Evolutionary conservation across 1,284 basidiomycete genomes (phyloP).

Genomic region (Leccinum brunneo-olivaceum): DNA sequence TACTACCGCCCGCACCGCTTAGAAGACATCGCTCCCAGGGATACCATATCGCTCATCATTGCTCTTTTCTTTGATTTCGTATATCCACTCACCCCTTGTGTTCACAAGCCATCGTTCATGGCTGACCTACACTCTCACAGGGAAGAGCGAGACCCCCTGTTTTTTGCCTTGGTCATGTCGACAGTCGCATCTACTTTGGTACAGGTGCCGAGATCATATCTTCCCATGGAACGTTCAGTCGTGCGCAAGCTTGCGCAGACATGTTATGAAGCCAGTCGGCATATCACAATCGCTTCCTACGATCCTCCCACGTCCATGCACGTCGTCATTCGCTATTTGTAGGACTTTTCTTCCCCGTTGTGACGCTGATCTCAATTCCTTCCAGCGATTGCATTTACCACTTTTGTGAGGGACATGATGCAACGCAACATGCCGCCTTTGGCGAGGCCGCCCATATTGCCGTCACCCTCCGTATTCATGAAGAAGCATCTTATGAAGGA

Average conservation of each 20-base stretch:
- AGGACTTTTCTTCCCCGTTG: slow-evolving; percentile 25
- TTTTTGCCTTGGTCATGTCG: slow-evolving; percentile 82
- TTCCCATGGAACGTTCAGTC: slow-evolving; percentile 73
- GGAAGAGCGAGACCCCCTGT: slow-evolving; percentile 80
- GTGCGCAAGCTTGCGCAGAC: slow-evolving; percentile 73
- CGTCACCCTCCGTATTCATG: slow-evolving; percentile 74
- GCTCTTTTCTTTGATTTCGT: slow-evolving; percentile 86
- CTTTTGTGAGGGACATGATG: slow-evolving; percentile 81
- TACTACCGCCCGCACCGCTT: slow-evolving; percentile 64
- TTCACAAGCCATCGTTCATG: slow-evolving; percentile 82
- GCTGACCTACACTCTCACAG: slow-evolving; percentile 68
- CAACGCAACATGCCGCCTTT: slow-evolving; percentile 78
- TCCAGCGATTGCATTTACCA: slow-evolving; percentile 73
- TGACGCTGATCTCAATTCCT: slow-evolving; percentile 10
- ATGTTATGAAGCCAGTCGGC: slow-evolving; percentile 74
- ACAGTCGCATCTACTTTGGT: slow-evolving; percentile 78
- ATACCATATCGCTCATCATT: slow-evolving; percentile 73
- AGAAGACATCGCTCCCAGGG: slow-evolving; percentile 69
- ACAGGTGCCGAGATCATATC: slow-evolving; percentile 73
- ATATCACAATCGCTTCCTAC: slow-evolving; percentile 71
- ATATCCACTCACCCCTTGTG: slow-evolving; percentile 76
- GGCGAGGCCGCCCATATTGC: slow-evolving; percentile 79
- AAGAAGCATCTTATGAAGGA: slow-evolving; percentile 73
- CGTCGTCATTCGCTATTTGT: slow-evolving; percentile 80
- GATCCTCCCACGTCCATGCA: slow-evolving; percentile 78